Conservation (phyloP, 352 stramenopile genomes). For the Elongisporangium prolatum region DNA sequence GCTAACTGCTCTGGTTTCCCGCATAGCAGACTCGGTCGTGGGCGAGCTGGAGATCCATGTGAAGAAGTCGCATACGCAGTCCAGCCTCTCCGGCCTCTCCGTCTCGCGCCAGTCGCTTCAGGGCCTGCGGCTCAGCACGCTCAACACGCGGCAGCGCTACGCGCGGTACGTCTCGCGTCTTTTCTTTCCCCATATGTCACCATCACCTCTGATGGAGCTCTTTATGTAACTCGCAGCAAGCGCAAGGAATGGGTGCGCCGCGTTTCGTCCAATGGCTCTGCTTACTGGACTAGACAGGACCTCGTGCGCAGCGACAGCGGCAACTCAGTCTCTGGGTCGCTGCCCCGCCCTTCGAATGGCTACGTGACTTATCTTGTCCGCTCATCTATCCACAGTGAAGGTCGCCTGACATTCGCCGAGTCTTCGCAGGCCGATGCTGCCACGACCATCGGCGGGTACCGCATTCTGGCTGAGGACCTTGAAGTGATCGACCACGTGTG, state of each 20-base stretch:
- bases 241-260: constrained; percentile 79
- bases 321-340: neutral
- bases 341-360: constrained; percentile 44
- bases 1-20: constrained; percentile 10
- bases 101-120: constrained; percentile 19
- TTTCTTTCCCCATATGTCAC: neutral
- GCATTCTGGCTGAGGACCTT: constrained; percentile 46
- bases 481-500: constrained; percentile 60
- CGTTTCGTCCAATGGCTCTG: constrained; percentile 55
- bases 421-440: constrained; percentile 48
- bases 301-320: constrained; percentile 27
- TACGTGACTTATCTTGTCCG: constrained; percentile 70
- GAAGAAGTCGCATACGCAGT: constrained; percentile 14
- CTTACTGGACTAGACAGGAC: constrained; percentile 67
- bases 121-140: constrained; percentile 42
- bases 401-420: constrained; percentile 64
- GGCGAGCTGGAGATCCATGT: constrained; percentile 7
- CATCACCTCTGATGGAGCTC: neutral
- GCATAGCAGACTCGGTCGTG: constrained; percentile 3
- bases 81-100: constrained; percentile 5
- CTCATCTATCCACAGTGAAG: constrained; percentile 53
- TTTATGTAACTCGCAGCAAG: constrained; percentile 22
- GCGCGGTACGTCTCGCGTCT: constrained; percentile 17
- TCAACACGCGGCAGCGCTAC: constrained; percentile 77
- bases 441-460: constrained; percentile 60